A percentile compares a stretch with the other conserved stretches of the same genome.
phyloP scores from a whole-genome alignment of 805 yeast genomes.

The Candida golubevii region DNA sequence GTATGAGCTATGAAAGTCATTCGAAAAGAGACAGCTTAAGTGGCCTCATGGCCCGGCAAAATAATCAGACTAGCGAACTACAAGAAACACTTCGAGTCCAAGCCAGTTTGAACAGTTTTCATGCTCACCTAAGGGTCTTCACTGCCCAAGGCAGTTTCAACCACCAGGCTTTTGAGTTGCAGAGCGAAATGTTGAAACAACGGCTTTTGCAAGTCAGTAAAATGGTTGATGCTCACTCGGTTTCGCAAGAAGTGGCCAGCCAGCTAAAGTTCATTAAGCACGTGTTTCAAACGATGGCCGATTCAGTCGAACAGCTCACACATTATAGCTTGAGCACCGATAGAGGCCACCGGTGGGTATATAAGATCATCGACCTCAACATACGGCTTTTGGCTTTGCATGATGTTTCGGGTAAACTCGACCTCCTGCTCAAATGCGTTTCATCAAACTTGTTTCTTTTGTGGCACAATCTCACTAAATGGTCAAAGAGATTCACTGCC shows the following conservation, averaged over 20 bases:
- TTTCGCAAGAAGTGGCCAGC: too few species aligned
- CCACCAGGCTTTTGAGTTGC: not conserved
- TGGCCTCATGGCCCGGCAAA: too few species aligned
- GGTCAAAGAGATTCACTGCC: not conserved
- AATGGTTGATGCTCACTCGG: not conserved
- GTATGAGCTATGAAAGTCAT: too few species aligned
- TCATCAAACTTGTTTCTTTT: not conserved
- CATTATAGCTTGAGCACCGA: not conserved
- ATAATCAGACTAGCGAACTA: too few species aligned
- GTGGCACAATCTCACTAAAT: not conserved
- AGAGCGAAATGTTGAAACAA: not conserved
- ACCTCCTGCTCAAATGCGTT: not conserved
- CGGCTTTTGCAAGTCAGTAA: not conserved
- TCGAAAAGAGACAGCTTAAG: too few species aligned
- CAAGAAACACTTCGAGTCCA: too few species aligned
- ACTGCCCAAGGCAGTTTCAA: not conserved
- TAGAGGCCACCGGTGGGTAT: not conserved
- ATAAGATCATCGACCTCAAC: constrained; percentile 2
- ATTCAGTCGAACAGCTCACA: not conserved
- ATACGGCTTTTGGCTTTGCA: not conserved
- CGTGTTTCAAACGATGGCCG: not conserved
- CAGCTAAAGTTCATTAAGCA: not conserved
- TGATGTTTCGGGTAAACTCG: not conserved
- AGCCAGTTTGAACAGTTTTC: not conserved
- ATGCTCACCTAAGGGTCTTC: not conserved